Base-by-base conservation (phyloP, 148 eudicot genomes). In the Rhododendron mucronatum region DNA sequence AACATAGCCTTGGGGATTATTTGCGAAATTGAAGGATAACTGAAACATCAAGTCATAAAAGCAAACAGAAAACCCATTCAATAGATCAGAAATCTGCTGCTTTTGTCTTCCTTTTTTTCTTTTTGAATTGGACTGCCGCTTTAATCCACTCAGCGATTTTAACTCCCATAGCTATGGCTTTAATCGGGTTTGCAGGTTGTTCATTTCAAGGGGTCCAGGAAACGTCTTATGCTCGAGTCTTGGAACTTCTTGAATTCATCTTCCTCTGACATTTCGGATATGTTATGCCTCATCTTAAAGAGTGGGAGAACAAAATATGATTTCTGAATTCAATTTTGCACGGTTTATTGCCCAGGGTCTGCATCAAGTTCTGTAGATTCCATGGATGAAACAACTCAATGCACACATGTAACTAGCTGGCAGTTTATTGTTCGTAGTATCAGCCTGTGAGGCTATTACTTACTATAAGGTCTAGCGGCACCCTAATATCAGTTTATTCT, bases 181-280 rank as follows among this genome's bases (percentile, higher is more conserved):
- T 78, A 47, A 84, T 71, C 28, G 63, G 63, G 65, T 59, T 83
- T 81, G 59, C 92, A 97, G 98, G 98, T 94, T 6, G 93, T 97
- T 88, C 99, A 97, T 86, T 97, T 95, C 87, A 97, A 97, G 92
- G 99, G 99, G 74, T 97, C 98, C 26, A 92, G 99, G 90, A 96
- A 95, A 84, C 93, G 98, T 82, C 94, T 96, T 69, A 96, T 94
- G 99, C 95, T 96, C 5, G 99, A 95, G 92, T 90, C 99, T 79
- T 94, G 99, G 98, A 94, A 95, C 88, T 96, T 89, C 86, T 92
- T 90, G 87, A 90, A 78, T 79, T 88, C 95, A 23, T 85, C 88
- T 45, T 85, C 96, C 69, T 85, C 91, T 73, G 88, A 91, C 87
- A 82, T 94, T 81, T 90, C 94, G 44, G 97, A 96, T 87, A 96